Conservation (phyloP, 805 yeast species). For the Metschnikowia amazonensis region DNA sequence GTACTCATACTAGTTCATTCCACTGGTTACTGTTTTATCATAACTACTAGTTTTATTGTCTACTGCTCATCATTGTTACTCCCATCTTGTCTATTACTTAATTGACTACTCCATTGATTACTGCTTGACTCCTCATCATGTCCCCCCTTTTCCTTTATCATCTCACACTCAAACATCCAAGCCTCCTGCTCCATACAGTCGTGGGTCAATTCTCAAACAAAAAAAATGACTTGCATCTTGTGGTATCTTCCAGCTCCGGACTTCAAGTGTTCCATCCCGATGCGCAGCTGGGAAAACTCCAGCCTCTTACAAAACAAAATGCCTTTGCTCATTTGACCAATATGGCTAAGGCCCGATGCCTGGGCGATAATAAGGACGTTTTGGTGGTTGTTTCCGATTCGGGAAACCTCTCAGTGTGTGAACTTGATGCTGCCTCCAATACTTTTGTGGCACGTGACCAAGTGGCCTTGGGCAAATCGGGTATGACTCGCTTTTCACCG, state of each 20-base stretch:
- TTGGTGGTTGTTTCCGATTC: conserved; percentile 75
- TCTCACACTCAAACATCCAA: conserved; percentile 62
- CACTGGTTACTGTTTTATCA: too few relatives aligned
- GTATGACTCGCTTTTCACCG: conserved; percentile 70
- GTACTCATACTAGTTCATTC: not conserved
- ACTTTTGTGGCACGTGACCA: conserved; percentile 48
- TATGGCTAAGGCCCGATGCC: conserved; percentile 47
- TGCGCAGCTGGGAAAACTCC: conserved; percentile 53
- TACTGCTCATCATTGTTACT: not conserved
- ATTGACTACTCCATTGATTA: not conserved
- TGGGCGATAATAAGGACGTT: conserved; percentile 53
- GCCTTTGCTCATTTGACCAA: conserved; percentile 57
- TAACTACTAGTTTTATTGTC: too few relatives aligned
- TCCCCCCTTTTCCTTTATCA: conserved; percentile 46
- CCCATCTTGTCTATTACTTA: not conserved
- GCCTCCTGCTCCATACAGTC: conserved; percentile 51
- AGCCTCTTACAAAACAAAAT: conserved; percentile 39
- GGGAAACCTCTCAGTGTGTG: conserved; percentile 60
- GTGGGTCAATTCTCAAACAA: conserved; percentile 62
- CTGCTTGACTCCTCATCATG: not conserved
- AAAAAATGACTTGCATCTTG: conserved; percentile 60
- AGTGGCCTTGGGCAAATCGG: conserved; percentile 71
- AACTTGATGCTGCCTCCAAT: conserved; percentile 37
- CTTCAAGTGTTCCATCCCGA: conserved; percentile 54
- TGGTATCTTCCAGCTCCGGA: conserved; percentile 52